Base-by-base conservation (phyloP, 179 eudicot species). In the Beta macrorhiza region DNA sequence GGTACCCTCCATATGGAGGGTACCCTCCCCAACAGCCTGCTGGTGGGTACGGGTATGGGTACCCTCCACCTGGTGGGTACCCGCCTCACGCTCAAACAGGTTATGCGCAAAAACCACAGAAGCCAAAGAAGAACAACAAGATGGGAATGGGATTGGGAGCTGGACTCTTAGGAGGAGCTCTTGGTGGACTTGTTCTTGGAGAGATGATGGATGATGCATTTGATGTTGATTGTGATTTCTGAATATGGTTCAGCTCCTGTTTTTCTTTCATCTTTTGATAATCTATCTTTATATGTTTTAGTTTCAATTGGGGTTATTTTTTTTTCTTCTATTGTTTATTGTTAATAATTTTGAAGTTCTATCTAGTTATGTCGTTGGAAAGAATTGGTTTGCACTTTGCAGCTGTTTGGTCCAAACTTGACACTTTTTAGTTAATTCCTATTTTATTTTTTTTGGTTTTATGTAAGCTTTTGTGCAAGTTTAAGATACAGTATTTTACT, bases 101-200 rank as follows among this genome's bases (percentile, higher is more conserved):
- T 75, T 87, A 87, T 37, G 80, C 77, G 14, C 65, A 63, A 56
- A 62, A 79, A 67, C 83, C 79, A 12, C 86, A 88, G 74, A 80
- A 80, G 82, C 83, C 85, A 17, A 83, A 81, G 83, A 84, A 86
- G 82, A 80, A 57, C 13, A 63, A 64, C n/a, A 49, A 55, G 17
- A 56, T 85, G 6, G 86, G 91, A 75, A 78, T 87, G 89, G 89
- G 89, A 6, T 51, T 87, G 22, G 89, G 89, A 44, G 89, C 87
- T 14, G 89, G 89, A 12, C 59, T 87, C 51, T 25, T 87, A 0
- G 91, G 91, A 71, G 91, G 90, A 53, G 87, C 86, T 6, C 13
- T 87, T 67, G 91, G 91, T 58, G 89, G 91, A 53, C 82, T 89
- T 74, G 76, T 89, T 74, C 78, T 89, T 6, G 91, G 87, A 22